Conservation (phyloP, 305 asterid species). For the Solanum hybrid region DNA sequence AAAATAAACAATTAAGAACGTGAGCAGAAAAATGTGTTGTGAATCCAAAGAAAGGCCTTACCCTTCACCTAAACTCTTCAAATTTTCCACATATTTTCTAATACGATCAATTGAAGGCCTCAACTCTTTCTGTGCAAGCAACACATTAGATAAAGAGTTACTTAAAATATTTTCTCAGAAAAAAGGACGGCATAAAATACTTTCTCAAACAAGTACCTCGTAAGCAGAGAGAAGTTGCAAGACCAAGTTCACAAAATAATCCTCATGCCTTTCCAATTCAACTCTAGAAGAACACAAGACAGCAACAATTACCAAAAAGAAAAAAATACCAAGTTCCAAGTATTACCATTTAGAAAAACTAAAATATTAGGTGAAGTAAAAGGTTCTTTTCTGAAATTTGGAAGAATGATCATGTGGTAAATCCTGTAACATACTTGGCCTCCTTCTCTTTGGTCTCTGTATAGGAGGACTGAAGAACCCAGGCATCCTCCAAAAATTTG, state of each 20-base stretch:
- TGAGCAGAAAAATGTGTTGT: not conserved
- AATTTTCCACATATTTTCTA: constrained; percentile 69
- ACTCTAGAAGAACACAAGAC: constrained; percentile 39
- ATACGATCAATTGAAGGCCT: constrained; percentile 68
- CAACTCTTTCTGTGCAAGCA: constrained; percentile 65
- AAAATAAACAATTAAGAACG: not conserved
- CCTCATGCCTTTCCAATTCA: constrained; percentile 79
- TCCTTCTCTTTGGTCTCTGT: constrained; percentile 64
- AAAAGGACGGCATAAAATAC: not conserved
- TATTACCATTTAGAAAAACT: not conserved
- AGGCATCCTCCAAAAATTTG: constrained; percentile 86
- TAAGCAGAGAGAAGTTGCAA: constrained; percentile 60
- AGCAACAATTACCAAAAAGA: not conserved
- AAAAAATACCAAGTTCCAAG: not conserved
- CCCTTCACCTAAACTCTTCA: constrained; percentile 69
- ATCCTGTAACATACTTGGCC: constrained; percentile 40
- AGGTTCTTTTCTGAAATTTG: not conserved
- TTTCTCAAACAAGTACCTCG: constrained; percentile 48
- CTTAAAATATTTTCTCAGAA: not conserved
- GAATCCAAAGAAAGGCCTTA: constrained; percentile 15
- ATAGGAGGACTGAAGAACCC: constrained; percentile 78
- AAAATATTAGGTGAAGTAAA: constrained; percentile 1
- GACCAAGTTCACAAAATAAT: constrained; percentile 67
- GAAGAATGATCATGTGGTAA: constrained; percentile 12
- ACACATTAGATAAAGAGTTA: not conserved